Base-by-base conservation (phyloP, 2,329 filamentous ascomycete genomes). In the Fusarium keratoplasticum region DNA sequence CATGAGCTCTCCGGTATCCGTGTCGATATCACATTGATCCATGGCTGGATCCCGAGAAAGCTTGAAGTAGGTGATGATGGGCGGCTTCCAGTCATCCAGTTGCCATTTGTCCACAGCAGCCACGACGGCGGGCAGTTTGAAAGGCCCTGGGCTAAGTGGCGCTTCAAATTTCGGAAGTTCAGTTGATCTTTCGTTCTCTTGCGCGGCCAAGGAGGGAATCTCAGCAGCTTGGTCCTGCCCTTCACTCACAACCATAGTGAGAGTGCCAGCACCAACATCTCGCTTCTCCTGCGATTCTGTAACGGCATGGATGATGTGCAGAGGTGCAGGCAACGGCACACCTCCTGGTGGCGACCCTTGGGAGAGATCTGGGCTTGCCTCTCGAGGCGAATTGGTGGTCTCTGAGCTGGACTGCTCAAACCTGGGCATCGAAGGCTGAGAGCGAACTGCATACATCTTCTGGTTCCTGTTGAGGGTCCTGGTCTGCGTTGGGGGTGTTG, bases 11-110 rank as follows among this genome's bases (percentile, higher is more conserved):
- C 86, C 86, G 0, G 78, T 83, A 2, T 52, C 22, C 0, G 85
- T 78, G 58, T 87, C 75, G 3, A 88, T 76, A 20, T 85, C 85
- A 25, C 77, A 77, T 20, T 63, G 52, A 18, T 76, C 57, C 0
- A 50, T 57, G 1, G 9, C 40, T 6, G 62, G 50, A 22, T 69
- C 40, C 10, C 71, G 70, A 9, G 29, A 31, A 8, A 42, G 6
- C 10, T 35, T 10, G 5, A 69, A 16, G 3, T 61, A 33, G 14
- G 42, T 20, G 18, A 70, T 38, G 7, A 31, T 18, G 0, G 72
- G 76, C 6, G 58, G 57, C 2, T 27, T 38, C 2, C 33, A 31
- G 9, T 55, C 42, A 0, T 36, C n/a, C 4, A 5, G 10, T 10
- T 29, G 42, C 76, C 74, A 78, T 0, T 57, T 27, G 8, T 57